Conservation (phyloP, 441 rosid species). For the Lepidium campestre region DNA sequence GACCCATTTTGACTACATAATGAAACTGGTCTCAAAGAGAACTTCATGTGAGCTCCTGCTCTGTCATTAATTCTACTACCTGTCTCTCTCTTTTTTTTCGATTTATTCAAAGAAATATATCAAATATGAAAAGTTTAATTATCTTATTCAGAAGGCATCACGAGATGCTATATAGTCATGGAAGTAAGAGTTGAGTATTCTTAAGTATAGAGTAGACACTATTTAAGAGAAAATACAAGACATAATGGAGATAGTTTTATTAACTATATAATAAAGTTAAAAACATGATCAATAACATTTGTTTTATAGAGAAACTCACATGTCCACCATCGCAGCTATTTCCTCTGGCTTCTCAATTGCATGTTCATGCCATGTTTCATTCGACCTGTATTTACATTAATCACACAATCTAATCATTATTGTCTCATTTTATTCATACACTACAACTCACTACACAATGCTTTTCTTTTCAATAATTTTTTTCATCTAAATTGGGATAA, state of each 20-base stretch:
- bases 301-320: conserved; percentile 29
- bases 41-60: conserved; percentile 17
- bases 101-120: background rate
- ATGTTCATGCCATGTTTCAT: conserved; percentile 38
- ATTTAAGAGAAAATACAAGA: no score
- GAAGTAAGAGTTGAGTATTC: background rate
- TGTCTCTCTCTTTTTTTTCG: background rate
- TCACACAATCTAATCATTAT: background rate
- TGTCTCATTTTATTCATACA: background rate
- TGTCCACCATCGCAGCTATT: conserved; percentile 36
- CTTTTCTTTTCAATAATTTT: background rate
- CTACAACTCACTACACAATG: no score
- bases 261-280: background rate
- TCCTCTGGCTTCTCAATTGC: conserved; percentile 34
- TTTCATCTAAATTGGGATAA: background rate
- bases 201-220: background rate
- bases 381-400: conserved; percentile 24
- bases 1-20: conserved; percentile 18
- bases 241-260: background rate
- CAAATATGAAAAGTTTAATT: background rate
- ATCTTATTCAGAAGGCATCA: conserved; percentile 5
- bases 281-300: background rate
- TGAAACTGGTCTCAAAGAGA: conserved; percentile 19
- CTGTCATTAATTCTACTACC: conserved; percentile 19
- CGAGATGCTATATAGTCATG: background rate